Evolutionary conservation across 352 stramenopile genomes (phyloP).

Genomic region (Albugo laibachii): DNA sequence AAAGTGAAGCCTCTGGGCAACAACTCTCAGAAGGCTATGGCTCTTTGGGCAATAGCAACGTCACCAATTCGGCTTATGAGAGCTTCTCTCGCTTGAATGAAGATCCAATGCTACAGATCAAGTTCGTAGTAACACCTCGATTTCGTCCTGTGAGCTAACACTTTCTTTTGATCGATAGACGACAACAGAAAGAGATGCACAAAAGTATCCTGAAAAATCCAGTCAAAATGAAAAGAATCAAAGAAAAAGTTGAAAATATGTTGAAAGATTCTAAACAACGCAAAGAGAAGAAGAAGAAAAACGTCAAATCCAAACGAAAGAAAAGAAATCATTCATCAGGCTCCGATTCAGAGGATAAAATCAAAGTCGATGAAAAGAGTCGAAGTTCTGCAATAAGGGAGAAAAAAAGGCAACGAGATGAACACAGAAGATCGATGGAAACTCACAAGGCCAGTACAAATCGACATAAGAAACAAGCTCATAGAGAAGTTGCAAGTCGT

Average conservation of each 20-base stretch:
- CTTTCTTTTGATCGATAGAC: slow-evolving; percentile 9
- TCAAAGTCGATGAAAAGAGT: background rate
- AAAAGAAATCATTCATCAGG: background rate
- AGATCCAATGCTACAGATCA: slow-evolving; percentile 93
- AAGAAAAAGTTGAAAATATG: slow-evolving; percentile 54
- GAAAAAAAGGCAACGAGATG: background rate
- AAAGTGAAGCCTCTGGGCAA: slow-evolving; percentile 22
- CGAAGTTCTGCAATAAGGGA: background rate
- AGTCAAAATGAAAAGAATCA: slow-evolving; percentile 80
- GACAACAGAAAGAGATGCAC: slow-evolving; percentile 47
- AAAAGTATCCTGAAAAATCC: slow-evolving; percentile 80
- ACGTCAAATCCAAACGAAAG: slow-evolving; percentile 12
- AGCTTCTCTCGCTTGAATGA: slow-evolving; percentile 86
- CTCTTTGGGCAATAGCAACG: slow-evolving; percentile 32
- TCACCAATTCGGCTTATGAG: slow-evolving; percentile 58
- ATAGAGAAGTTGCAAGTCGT: background rate
- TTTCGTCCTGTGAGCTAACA: background rate
- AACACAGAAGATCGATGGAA: background rate
- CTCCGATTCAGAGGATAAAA: background rate
- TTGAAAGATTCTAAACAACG: slow-evolving; percentile 60
- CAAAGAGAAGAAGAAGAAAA: slow-evolving; percentile 40
- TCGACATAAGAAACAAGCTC: slow-evolving; percentile 8
- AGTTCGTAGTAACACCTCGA: slow-evolving; percentile 12
- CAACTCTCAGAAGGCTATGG: slow-evolving; percentile 35
- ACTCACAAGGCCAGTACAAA: background rate